Evolutionary conservation across 371 early-diverging fungal species (phyloP).

Genomic region (Apophysomyces ossiformis): DNA sequence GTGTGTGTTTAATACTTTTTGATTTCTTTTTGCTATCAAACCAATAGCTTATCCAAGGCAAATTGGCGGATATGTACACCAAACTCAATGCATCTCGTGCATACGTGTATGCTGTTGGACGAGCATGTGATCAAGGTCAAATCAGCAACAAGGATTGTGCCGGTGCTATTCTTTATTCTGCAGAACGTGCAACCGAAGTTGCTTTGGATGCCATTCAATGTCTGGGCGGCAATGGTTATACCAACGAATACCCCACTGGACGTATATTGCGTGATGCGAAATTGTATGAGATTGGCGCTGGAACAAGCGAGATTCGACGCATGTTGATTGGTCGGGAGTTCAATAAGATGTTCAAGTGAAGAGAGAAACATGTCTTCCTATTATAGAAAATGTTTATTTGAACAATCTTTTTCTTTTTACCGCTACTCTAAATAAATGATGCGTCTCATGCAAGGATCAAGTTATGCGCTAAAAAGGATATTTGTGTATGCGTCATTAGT

Average conservation of each 20-base stretch:
- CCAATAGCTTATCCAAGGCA: slow-evolving; percentile 83
- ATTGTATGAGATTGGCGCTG: slow-evolving; percentile 98
- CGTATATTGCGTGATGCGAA: slow-evolving; percentile 95
- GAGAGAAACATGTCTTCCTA: not conserved
- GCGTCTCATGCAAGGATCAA: too few species aligned
- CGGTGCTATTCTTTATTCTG: slow-evolving; percentile 93
- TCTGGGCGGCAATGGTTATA: slow-evolving; percentile 95
- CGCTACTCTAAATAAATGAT: too few species aligned
- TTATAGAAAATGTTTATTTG: too few species aligned
- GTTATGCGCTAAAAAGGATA: too few species aligned
- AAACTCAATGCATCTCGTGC: slow-evolving; percentile 90
- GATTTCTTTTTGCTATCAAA: slow-evolving; percentile 8
- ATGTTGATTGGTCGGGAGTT: slow-evolving; percentile 91
- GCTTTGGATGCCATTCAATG: slow-evolving; percentile 97
- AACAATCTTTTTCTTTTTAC: too few species aligned
- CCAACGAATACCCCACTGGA: slow-evolving; percentile 94
- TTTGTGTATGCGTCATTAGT: too few species aligned
- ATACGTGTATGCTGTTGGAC: slow-evolving; percentile 92
- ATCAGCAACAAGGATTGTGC: slow-evolving; percentile 93
- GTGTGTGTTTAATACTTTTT: not conserved
- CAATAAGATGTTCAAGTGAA: slow-evolving; percentile 57
- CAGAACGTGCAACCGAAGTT: slow-evolving; percentile 95
- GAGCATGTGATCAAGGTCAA: slow-evolving; percentile 84
- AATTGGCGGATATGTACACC: slow-evolving; percentile 97
- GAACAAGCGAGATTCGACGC: slow-evolving; percentile 97